A percentile compares a stretch with the other conserved stretches of the same genome.
Evolutionary conservation across 176 grass and related monocot species (phyloP).

Genomic region (Miscanthus lutarioriparius): DNA sequence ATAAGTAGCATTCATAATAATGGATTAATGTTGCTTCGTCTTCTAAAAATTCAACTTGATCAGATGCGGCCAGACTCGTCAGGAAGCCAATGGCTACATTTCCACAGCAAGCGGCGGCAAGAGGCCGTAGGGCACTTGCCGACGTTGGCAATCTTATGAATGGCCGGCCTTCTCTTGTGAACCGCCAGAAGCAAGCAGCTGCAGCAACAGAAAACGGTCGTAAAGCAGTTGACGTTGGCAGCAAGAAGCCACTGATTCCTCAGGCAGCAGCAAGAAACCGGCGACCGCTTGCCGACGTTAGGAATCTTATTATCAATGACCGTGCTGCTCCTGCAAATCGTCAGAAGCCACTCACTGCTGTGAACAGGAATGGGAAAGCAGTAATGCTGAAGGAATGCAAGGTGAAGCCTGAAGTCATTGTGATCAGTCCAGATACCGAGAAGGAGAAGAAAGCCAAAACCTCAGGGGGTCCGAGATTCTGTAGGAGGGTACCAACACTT

Average conservation of each 20-base stretch:
- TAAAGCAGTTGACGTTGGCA: conserved; percentile 1
- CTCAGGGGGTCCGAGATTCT: neutral
- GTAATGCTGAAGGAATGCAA: conserved; percentile 36
- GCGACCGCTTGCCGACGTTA: conserved; percentile 25
- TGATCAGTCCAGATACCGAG: conserved; percentile 33
- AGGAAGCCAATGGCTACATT: conserved; percentile 28
- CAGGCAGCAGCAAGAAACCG: conserved; percentile 20
- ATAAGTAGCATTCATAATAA: neutral
- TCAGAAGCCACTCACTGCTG: conserved; percentile 24
- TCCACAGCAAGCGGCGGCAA: neutral
- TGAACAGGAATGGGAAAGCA: conserved; percentile 15
- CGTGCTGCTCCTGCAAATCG: conserved; percentile 25
- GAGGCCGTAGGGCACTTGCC: conserved; percentile 13
- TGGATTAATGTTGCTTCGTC: neutral
- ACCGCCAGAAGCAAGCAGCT: conserved; percentile 30
- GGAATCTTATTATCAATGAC: conserved; percentile 20
- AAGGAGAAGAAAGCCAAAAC: conserved; percentile 40
- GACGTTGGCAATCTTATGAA: conserved; percentile 37
- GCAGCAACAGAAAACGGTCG: conserved; percentile 16
- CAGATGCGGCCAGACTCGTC: conserved; percentile 30
- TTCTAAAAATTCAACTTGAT: conserved; percentile 16
- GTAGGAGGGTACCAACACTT: conserved; percentile 30
- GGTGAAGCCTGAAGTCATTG: conserved; percentile 33
- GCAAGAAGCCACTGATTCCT: neutral
- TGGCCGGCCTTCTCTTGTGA: conserved; percentile 22